Base-by-base conservation (phyloP, 805 yeast genomes). In the Schizosaccharomyces cryophilus region DNA sequence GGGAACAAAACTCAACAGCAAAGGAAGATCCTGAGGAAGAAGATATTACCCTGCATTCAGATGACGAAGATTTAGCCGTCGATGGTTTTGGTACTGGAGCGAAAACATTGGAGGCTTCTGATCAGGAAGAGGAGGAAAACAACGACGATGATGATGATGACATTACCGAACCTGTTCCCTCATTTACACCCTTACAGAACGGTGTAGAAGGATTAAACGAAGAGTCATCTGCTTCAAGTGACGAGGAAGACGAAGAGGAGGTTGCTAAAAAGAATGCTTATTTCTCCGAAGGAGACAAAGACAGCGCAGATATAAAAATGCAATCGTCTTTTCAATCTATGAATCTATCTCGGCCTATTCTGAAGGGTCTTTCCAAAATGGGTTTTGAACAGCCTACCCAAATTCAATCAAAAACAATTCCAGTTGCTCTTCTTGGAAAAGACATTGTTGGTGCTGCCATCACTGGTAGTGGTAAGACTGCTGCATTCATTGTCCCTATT, bases 401-500 rank as follows among this genome's bases (percentile, higher is more conserved):
- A 15, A 87, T 93, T 73, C 98, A 93, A 74, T 77, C 89, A 63
- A 85, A 96, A 0, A 81, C 95, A 7, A 89, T 93, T 64, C 98
- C 99, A 15, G 82, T 90, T 62, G 95, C 96, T 1, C 75, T 93
- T 51, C 70, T 86, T 64, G 99, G 99, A 67, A 90, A 87, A 69
- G 99, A 93, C 72, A 81, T 93, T 60, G 96, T 93, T 67, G 99
- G 97, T 19, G 97, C 97, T 76, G 99, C 99, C 42, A 95, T 87
- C 29, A 93, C 99, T 4, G 99, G 99, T 75, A 90, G 97, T 24
- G 99, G 99, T 79, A 93, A 93, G 71, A 93, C 99, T 29, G 98
- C 96, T 2, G 99, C 99, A 0, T 93, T 87, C 70, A 83, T 93
- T 84, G 85, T 93, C 61, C 98, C 98, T 15, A 87, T 89, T 56